These are phyloP conservation scores for Allium fistulosum DNA, from an alignment of 106 monocot genomes.

Conservation along the genomic window DNA sequence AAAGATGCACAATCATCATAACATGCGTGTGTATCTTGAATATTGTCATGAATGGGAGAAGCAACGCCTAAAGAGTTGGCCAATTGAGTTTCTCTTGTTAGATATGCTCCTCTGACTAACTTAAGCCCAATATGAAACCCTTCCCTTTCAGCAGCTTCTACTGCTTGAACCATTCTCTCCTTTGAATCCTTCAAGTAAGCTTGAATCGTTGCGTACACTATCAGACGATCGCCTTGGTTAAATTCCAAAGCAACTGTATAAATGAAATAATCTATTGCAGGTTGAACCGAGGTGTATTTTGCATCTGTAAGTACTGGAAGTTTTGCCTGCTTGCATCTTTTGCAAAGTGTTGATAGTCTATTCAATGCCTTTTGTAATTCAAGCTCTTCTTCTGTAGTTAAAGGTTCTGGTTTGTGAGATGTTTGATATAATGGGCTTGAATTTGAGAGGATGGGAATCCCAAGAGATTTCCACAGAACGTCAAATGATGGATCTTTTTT, in stretches of 20 bases:
- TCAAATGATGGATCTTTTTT: conserved; percentile 30
- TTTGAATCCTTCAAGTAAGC: conserved; percentile 72
- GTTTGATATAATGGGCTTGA: conserved; percentile 76
- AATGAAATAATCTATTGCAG: conserved; percentile 84
- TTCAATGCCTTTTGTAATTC: conserved; percentile 42
- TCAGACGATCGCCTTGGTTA: conserved; percentile 28
- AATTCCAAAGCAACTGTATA: conserved; percentile 48
- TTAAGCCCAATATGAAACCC: conserved; percentile 63
- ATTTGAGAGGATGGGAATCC: conserved; percentile 43
- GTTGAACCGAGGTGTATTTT: conserved; percentile 93
- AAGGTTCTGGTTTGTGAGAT: conserved; percentile 30
- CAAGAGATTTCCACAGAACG: conserved; percentile 64
- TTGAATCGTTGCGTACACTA: conserved; percentile 81
- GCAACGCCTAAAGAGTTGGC: conserved; percentile 43
- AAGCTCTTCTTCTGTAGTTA: conserved; percentile 39
- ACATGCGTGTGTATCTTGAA: conserved; percentile 63
- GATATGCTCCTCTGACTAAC: conserved; percentile 87
- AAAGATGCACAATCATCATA: conserved; percentile 62
- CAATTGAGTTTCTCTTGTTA: conserved; percentile 53
- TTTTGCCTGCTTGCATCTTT: conserved; percentile 30
- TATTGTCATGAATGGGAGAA: conserved; percentile 71
- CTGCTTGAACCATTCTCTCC: conserved; percentile 44
- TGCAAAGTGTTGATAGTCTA: conserved; percentile 44
- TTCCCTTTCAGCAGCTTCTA: conserved; percentile 45
- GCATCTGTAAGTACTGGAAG: conserved; percentile 80